Evolutionary conservation across 495 filamentous ascomycete species (phyloP), one percentile per base, ranked within the genome.

Genomic region (Venustampulla echinocandica): DNA sequence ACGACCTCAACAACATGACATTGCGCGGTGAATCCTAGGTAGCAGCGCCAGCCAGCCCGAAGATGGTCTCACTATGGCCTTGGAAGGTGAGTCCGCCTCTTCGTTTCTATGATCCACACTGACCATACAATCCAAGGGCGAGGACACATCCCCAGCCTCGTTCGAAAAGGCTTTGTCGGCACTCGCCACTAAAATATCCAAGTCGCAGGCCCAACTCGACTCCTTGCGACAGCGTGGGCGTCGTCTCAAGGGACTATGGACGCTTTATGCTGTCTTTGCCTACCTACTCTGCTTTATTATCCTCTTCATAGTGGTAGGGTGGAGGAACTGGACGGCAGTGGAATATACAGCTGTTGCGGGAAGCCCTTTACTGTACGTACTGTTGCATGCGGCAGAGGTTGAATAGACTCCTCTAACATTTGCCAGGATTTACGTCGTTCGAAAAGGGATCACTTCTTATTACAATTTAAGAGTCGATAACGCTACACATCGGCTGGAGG

Each of bases 141-240:
- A 87, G 49, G 79, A 85, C 56, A 83, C 76, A 61, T 95, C 90
- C 54, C 84, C 90, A 1, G 90, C 90, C 30, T 84, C 80, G 4
- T 98, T 97, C 57, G 92, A 98, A 64, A 94, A 88, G 67, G 77
- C 82, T 0, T 81, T 98, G 33, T 83, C 85, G 13, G 74, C 78
- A 10, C 76, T 98, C 33, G 80, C 89, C 11, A 69, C 69, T 21
- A 94, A 90, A 69, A 94, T 97, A 59, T 70, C 81, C 13, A 69
- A 77, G 37, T 75, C 80, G 23, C 82, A 79, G 50, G 61, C 79
- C 24, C 81, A 74, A 39, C 80, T 95, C 38, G 84, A 93, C 46
- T 63, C 67, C 32, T 69, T 83, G 35, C 83, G 87, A 15, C 74
- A 82, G 58, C 75, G 74, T 27, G 72, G 82, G 11, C 79, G 92